Evolutionary conservation across 306 rosid genomes (phyloP).

Genomic region (Vigna hirtella): DNA sequence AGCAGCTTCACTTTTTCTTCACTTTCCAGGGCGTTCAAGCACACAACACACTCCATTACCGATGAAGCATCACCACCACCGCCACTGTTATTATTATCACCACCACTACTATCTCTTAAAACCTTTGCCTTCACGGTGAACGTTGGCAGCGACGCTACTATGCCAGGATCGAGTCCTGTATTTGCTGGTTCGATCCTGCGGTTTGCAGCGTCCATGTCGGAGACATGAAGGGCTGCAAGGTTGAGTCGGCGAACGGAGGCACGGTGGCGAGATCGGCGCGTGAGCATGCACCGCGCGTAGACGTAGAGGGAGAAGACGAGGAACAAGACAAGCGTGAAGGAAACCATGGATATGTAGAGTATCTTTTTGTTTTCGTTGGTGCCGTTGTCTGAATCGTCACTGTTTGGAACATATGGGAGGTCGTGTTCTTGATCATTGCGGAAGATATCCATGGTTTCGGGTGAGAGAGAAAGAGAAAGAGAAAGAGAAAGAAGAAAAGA

Average conservation of each 20-base stretch:
- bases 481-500: neutral
- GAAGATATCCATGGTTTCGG: neutral
- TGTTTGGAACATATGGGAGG: neutral
- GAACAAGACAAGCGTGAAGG: slow-evolving; percentile 47
- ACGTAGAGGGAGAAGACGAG: slow-evolving; percentile 55
- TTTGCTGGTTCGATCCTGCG: slow-evolving; percentile 18
- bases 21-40: slow-evolving; percentile 49
- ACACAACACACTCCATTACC: slow-evolving; percentile 51
- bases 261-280: slow-evolving; percentile 57
- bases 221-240: slow-evolving; percentile 39
- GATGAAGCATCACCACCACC: too few species aligned
- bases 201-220: neutral
- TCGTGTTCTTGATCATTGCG: neutral
- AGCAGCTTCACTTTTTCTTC: slow-evolving; percentile 53
- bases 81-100: too few species aligned
- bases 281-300: slow-evolving; percentile 50
- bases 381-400: too few species aligned
- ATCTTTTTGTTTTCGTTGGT: neutral
- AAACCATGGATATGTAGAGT: slow-evolving; percentile 40
- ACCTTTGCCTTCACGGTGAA: slow-evolving; percentile 5
- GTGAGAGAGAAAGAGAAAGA: neutral
- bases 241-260: slow-evolving; percentile 38
- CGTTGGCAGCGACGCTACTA: slow-evolving; percentile 51
- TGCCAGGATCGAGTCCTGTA: slow-evolving; percentile 52
- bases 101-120: neutral